Evolutionary conservation across 495 filamentous ascomycete genomes (phyloP).

Genomic region (Glonium stellatum): DNA sequence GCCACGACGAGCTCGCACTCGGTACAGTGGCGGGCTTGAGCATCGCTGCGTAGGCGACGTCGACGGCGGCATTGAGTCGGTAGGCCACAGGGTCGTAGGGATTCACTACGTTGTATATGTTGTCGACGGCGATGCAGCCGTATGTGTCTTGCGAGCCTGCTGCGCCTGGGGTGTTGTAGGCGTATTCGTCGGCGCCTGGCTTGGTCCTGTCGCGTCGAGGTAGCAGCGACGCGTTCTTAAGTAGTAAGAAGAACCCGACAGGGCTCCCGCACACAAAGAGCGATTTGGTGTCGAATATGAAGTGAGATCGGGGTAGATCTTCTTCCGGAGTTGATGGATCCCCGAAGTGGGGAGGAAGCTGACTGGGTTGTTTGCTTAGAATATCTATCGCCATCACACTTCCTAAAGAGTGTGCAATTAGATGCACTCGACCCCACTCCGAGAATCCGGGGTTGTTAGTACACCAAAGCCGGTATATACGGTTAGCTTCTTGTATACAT

Average conservation of each 20-base stretch:
- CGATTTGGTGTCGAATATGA: constrained; percentile 85
- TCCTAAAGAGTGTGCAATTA: constrained; percentile 89
- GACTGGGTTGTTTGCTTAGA: constrained; percentile 77
- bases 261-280: constrained; percentile 91
- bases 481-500: constrained; percentile 84
- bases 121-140: constrained; percentile 89
- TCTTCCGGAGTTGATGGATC: constrained; percentile 37
- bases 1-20: constrained; percentile 49
- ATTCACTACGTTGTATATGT: constrained; percentile 90
- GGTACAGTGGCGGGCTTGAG: constrained; percentile 75
- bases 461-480: constrained; percentile 90
- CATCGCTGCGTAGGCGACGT: constrained; percentile 66
- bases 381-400: constrained; percentile 92
- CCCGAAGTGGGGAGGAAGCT: constrained; percentile 47
- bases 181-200: constrained; percentile 51
- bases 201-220: constrained; percentile 73
- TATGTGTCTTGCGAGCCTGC: constrained; percentile 70
- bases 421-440: constrained; percentile 73
- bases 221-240: constrained; percentile 74
- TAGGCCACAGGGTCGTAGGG: constrained; percentile 65
- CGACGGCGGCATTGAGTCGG: constrained; percentile 81
- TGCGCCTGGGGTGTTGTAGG: constrained; percentile 47
- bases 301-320: constrained; percentile 51
- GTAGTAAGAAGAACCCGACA: constrained; percentile 82
- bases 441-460: constrained; percentile 82